Evolutionary conservation across 176 grass and related monocot genomes (phyloP).

Genomic region (Triticum timopheevii): DNA sequence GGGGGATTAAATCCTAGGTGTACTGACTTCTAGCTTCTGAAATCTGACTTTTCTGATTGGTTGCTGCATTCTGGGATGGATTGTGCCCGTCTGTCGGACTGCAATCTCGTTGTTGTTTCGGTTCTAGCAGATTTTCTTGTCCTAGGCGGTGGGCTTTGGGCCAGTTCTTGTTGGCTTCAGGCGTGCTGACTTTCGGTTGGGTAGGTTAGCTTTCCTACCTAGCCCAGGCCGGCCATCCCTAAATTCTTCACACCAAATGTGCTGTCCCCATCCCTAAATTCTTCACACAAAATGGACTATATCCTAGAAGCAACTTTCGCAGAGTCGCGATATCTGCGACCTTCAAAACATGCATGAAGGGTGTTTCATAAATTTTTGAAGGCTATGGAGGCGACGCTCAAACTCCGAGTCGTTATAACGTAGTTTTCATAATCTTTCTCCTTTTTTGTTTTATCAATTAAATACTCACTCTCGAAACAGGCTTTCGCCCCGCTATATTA

Average conservation of each 20-base stretch:
- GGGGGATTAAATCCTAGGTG: constrained; percentile 1
- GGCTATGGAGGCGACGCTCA: too few relatives aligned
- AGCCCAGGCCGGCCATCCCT: not conserved
- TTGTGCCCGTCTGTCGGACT: not conserved
- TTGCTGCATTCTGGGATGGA: not conserved
- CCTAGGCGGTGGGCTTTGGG: not conserved
- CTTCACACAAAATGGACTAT: too few relatives aligned
- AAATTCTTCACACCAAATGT: not conserved
- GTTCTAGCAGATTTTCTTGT: not conserved
- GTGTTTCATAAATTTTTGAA: too few relatives aligned
- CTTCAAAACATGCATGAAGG: too few relatives aligned
- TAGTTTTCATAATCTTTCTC: too few relatives aligned
- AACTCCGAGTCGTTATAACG: too few relatives aligned
- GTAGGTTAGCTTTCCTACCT: not conserved
- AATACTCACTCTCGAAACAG: too few relatives aligned
- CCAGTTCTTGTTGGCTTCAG: not conserved
- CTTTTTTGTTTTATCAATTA: too few relatives aligned
- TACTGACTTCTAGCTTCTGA: not conserved
- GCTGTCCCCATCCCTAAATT: not conserved
- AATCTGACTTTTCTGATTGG: constrained; percentile 15
- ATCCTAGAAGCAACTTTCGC: too few relatives aligned
- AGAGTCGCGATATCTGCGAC: too few relatives aligned
- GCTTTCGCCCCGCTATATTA: too few relatives aligned
- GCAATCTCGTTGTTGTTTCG: not conserved
- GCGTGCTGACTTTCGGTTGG: not conserved